Evolutionary conservation across 2,329 filamentous ascomycete species (phyloP).

Genomic region (Ophiostoma novo-ulmi): DNA sequence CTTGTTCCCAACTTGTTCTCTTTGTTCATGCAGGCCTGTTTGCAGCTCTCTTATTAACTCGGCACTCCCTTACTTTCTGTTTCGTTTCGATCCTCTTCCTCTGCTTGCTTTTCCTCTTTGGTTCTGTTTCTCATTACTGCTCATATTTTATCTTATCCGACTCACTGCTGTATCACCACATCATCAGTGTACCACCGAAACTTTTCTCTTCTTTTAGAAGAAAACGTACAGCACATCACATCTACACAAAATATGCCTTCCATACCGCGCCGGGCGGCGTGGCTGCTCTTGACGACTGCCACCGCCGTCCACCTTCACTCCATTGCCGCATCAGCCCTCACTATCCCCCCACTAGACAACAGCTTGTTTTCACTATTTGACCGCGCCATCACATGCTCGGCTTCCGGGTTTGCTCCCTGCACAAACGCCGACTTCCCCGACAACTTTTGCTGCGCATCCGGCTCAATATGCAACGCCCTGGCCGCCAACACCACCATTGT

Average conservation of each 20-base stretch:
- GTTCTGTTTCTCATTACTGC: background rate
- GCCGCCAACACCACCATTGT: constrained; percentile 62
- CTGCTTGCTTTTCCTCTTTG: background rate
- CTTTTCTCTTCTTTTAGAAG: background rate
- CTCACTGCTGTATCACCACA: background rate
- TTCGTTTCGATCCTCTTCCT: constrained; percentile 1
- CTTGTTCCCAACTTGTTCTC: background rate
- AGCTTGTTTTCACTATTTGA: constrained; percentile 11
- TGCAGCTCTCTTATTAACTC: constrained; percentile 1
- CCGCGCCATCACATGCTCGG: constrained; percentile 12
- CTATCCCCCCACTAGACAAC: constrained; percentile 30
- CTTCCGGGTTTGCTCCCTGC: constrained; percentile 48
- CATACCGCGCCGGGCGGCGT: constrained; percentile 32
- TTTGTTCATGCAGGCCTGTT: background rate
- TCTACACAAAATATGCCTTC: background rate
- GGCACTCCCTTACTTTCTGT: background rate
- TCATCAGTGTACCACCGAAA: background rate
- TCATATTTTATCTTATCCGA: background rate
- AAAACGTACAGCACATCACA: background rate
- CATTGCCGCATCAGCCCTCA: constrained; percentile 32
- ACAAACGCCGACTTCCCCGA: constrained; percentile 49
- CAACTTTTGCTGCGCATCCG: constrained; percentile 61
- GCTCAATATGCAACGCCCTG: constrained; percentile 53
- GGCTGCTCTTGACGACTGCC: constrained; percentile 35
- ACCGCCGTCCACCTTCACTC: constrained; percentile 27